Evolutionary conservation across 208 protist genomes (phyloP), one percentile per base, ranked within the genome.

Genomic region (Entamoeba invadens): DNA sequence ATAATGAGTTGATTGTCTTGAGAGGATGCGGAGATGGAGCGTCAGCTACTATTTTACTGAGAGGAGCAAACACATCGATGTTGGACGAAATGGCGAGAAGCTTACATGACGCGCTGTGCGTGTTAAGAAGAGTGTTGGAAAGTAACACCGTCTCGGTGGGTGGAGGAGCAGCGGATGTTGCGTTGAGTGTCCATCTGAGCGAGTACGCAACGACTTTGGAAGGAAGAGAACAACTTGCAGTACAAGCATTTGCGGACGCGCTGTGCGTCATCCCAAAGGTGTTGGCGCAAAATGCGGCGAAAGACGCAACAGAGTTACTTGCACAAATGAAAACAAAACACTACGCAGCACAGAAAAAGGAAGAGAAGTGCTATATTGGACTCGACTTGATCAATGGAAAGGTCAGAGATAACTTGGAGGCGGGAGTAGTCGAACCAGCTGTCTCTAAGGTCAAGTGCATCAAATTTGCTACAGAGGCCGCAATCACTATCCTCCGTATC

Each of bases 391-490:
- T 97, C 31, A 97, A 97, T 35, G 98, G 98, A n/a, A 94, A 94
- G 51, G 96, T 99, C 68, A 96, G 97, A 92, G 97, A 99, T 96
- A 99, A 99, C 96, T 42, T 99, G 14, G 96, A 97, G 93, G 97
- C 97, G 12, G 99, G 99, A 47, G 98, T 99, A 93, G 94, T 99
- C 44, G 99, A 99, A 97, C 99, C 99, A n/a, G 97, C 97, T 68
- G 97, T 99, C 92, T 97, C 96, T 94, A 99, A 99, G 96, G 95
- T 99, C 45, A 99, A 99, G 96, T 98, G 97, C 87, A 97, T 99
- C 68, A 97, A 99, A 96, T 99, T 99, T 95, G 99, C 99, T 91
- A 99, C 98, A 16, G 99, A 99, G 97, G 98, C 99, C 1, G 98
- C 99, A 91, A 98, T 99, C 95, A 99, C 98, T 21, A 98, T 99